A percentile compares a stretch with the other conserved stretches of the same genome.
These are phyloP conservation scores for Didymosphaeria variabile DNA, from an alignment of 2,329 filamentous ascomycete species.

Conservation along the genomic window DNA sequence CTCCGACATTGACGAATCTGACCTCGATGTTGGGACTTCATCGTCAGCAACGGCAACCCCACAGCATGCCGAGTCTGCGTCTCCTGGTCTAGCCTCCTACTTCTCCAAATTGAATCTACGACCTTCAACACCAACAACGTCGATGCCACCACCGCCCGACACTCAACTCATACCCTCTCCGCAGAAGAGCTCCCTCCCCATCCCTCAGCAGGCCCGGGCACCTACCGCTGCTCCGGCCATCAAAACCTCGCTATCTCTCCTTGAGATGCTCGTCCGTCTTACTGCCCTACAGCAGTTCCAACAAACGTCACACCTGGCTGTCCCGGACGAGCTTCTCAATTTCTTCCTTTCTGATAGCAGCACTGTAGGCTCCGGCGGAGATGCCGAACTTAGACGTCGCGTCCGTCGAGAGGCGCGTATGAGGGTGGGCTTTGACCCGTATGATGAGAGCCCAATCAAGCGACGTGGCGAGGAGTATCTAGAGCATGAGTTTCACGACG, in stretches of 20 bases:
- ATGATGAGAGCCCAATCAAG: conserved; percentile 75
- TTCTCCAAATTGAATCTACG: conserved; percentile 59
- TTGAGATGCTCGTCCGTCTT: conserved; percentile 88
- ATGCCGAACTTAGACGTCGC: conserved; percentile 67
- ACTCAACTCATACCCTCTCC: conserved; percentile 42
- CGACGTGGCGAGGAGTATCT: conserved; percentile 72
- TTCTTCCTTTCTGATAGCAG: conserved; percentile 82
- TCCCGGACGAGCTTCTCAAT: conserved; percentile 86
- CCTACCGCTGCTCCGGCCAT: conserved; percentile 57
- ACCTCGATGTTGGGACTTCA: conserved; percentile 29
- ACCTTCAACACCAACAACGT: conserved; percentile 35
- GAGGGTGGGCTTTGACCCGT: conserved; percentile 75
- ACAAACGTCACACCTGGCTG: conserved; percentile 86
- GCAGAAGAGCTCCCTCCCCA: conserved; percentile 28
- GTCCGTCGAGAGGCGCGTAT: conserved; percentile 68
- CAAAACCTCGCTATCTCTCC: conserved; percentile 76
- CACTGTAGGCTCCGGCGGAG: conserved; percentile 70
- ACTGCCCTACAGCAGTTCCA: conserved; percentile 91
- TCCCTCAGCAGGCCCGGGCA: conserved; percentile 22
- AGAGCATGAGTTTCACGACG: conserved; percentile 48
- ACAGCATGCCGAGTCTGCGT: conserved; percentile 44
- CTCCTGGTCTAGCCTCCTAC: conserved; percentile 51
- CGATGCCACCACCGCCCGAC: conserved; percentile 24
- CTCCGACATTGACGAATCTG: conserved; percentile 57
- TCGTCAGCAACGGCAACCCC: conserved; percentile 25